These are phyloP conservation scores for Exobasidium rhododendri DNA, from an alignment of 1,284 basidiomycete species.

Conservation along the genomic window DNA sequence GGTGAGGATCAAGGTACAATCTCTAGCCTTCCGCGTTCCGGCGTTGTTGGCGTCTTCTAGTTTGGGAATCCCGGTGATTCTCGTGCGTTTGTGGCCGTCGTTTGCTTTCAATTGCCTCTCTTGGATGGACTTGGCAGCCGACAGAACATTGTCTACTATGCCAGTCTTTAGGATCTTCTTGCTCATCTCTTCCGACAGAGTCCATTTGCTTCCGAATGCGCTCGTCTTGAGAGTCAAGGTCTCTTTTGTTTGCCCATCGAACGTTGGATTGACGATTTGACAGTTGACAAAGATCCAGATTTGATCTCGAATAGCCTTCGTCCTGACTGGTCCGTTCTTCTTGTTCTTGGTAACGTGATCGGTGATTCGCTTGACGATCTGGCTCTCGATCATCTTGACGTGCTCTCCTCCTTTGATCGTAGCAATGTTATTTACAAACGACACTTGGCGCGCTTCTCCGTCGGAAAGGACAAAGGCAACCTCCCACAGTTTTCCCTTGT, in stretches of 20 bases:
- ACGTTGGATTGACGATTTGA: constrained; percentile 94
- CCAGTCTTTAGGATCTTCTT: constrained; percentile 89
- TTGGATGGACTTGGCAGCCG: constrained; percentile 95
- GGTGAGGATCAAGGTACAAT: constrained; percentile 93
- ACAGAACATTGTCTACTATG: constrained; percentile 87
- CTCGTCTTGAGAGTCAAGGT: constrained; percentile 80
- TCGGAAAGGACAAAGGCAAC: constrained; percentile 92
- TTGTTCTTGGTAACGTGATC: constrained; percentile 89
- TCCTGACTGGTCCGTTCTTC: constrained; percentile 77
- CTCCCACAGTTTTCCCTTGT: constrained; percentile 74
- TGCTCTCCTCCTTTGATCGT: constrained; percentile 97
- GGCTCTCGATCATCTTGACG: constrained; percentile 80
- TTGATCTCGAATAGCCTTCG: constrained; percentile 90
- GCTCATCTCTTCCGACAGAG: constrained; percentile 86
- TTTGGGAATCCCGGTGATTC: constrained; percentile 83
- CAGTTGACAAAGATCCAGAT: constrained; percentile 99
- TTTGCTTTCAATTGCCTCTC: constrained; percentile 94
- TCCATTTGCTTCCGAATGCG: constrained; percentile 85
- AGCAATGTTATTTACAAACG: constrained; percentile 96
- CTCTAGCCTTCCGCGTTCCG: constrained; percentile 70
- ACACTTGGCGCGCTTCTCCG: constrained; percentile 73
- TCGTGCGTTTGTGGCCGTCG: constrained; percentile 79
- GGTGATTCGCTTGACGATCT: constrained; percentile 74
- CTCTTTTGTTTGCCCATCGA: constrained; percentile 99
- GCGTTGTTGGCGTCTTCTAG: constrained; percentile 97